Percentiles rank a stretch among this genome's conserved stretches.
phyloP scores from a whole-genome alignment of 495 filamentous ascomycete genomes.

The Penicillium fimorum region DNA sequence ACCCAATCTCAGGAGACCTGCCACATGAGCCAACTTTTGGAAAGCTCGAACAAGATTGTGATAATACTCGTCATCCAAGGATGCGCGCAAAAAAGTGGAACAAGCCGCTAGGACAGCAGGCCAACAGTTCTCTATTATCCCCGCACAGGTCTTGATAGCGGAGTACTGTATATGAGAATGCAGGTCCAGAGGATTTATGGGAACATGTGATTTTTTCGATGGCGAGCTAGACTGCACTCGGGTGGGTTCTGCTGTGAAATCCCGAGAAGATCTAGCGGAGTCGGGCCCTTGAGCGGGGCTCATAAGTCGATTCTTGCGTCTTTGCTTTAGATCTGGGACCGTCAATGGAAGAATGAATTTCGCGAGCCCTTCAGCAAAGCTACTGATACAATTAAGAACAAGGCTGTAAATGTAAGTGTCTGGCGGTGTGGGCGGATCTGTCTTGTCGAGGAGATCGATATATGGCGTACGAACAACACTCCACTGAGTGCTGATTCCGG shows the following conservation, averaged over 20 bases:
- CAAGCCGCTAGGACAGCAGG: constrained; percentile 90
- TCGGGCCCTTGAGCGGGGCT: constrained; percentile 37
- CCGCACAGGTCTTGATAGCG: constrained; percentile 71
- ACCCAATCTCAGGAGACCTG: constrained; percentile 76
- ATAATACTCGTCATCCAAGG: constrained; percentile 91
- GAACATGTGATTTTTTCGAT: constrained; percentile 60
- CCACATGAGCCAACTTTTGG: constrained; percentile 93
- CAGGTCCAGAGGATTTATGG: constrained; percentile 75
- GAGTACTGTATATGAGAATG: constrained; percentile 66
- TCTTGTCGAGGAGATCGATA: constrained; percentile 92
- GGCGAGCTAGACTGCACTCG: constrained; percentile 35
- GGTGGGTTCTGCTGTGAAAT: constrained; percentile 37
- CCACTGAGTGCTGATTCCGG: constrained; percentile 85
- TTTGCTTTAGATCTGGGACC: constrained; percentile 58
- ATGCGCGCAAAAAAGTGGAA: constrained; percentile 90
- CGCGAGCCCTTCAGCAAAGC: constrained; percentile 85
- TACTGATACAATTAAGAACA: constrained; percentile 81
- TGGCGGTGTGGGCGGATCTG: constrained; percentile 75
- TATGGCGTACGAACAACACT: constrained; percentile 84
- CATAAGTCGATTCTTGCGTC: constrained; percentile 49
- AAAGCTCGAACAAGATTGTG: constrained; percentile 90
- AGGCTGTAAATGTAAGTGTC: constrained; percentile 94
- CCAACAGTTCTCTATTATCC: constrained; percentile 89
- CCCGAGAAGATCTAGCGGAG: constrained; percentile 40
- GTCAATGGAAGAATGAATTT: constrained; percentile 90